Evolutionary conservation across 139 green algal species (phyloP), one percentile per base, ranked within the genome.

Genomic region (Closterium sp.): DNA sequence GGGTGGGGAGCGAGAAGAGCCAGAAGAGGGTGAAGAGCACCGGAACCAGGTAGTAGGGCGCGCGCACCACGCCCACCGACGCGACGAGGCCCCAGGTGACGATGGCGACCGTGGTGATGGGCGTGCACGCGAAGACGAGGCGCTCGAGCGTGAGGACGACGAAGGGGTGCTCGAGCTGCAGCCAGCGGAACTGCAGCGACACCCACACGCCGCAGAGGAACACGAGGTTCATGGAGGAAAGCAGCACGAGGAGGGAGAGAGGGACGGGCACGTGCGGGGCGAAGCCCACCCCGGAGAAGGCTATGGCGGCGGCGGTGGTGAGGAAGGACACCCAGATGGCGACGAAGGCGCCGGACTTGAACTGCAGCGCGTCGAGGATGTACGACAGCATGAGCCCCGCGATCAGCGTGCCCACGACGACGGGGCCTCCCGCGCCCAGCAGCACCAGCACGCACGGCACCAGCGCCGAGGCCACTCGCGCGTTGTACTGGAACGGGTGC

Each of bases 141-240:
- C 96, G 96, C 89, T 99, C 97, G 90, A 98, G 96, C 2, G 96
- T 96, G 31, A 98, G 89, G 9, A 96, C 95, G n/a, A 98, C 95
- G 23, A 94, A 94, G 6, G 97, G 97, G 91, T 98, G 96, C 88
- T 97, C 95, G 90, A 97, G 91, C 90, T 98, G 96, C 23, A 99
- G 92, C 94, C 96, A 99, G 33, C 95, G 95, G 94, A 99, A 99
- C 94, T 99, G 90, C 86, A 99, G 87, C 8, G 96, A 97, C 6
- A 94, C 95, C 97, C 97, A 99, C 38, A 96, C 87, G 69, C 96
- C 96, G 91, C 92, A 89, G 12, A 96, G 69, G 84, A 96, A 91
- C 12, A 96, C 34, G 12, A 90, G 91, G 25, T 85, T n/a, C 5
- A 76, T 32, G 36, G 76, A 90, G 30, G 89, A 86, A 3, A 92